Evolutionary conservation across 306 rosid genomes (phyloP), one percentile per base, ranked within the genome.

Genomic region (Betula pendula): DNA sequence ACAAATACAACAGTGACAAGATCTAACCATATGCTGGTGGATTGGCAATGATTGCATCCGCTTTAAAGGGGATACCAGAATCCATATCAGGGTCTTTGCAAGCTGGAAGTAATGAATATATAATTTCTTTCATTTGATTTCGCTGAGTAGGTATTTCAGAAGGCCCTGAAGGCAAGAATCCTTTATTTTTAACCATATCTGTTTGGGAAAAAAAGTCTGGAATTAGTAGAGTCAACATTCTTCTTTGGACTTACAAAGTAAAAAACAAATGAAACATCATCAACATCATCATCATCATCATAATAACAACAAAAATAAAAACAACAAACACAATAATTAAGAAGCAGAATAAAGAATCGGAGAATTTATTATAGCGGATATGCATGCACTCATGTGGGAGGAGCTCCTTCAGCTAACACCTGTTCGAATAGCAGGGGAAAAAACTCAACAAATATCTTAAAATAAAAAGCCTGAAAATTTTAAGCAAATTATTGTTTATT

Each of bases 151-250:
- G 98, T 86, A 96, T 93, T 68, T 96, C 99, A 73, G 98, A 96
- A 77, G 99, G 99, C 76, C 98, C 99, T 4, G 99, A 96, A 15
- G 99, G 99, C 81, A 93, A 85, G 89, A 96, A 96, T 59, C 99
- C 99, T 86, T 96, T 96, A 79, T 96, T 96, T 83, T 96, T 96
- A 68, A 96, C 99, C 99, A 96, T 96, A 90, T 91, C 99, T 96
- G 90, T 80, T 56, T 81, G 70, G 80, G 19, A 66, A 79, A 68
- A 19, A 27, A 66, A 66, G 11, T 19, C 15, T 17, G 5, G 22
- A 35, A 38, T n/a, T 11, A 66, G 70, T 19, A 6, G 4, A 7
- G 43, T 56, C 7, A 38, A 66, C 45, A 66, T 35, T 2, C 12
- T 38, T 66, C 49, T 19, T 38, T 38, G 25, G 16, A 85, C 75